These are phyloP conservation scores for Pinguiococcus pyrenoidosus DNA, from an alignment of 108 stramenopile genomes.

Conservation along the genomic window DNA sequence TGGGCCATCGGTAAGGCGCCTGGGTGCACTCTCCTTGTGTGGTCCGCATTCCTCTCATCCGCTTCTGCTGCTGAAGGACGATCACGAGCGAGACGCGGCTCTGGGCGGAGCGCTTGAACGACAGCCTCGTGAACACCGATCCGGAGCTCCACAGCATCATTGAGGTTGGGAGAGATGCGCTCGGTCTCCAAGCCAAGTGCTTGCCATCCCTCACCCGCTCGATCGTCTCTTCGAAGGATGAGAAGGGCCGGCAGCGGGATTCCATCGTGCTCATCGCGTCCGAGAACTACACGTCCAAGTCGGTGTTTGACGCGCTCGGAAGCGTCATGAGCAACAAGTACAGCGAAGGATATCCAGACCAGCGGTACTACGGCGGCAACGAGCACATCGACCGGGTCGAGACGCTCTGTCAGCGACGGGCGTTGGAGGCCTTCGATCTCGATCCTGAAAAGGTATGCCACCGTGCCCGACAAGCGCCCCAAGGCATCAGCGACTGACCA, in stretches of 20 bases:
- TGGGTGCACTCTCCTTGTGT: too few species aligned
- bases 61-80: background rate
- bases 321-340: constrained; percentile 92
- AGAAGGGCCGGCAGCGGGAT: constrained; percentile 79
- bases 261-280: constrained; percentile 66
- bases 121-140: constrained; percentile 64
- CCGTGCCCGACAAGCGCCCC: too few species aligned
- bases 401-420: constrained; percentile 84
- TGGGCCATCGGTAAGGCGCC: too few species aligned
- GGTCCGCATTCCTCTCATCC: background rate
- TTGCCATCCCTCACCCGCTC: too few species aligned
- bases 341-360: constrained; percentile 62
- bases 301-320: constrained; percentile 91
- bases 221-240: too few species aligned
- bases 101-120: constrained; percentile 52
- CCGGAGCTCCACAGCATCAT: constrained; percentile 77
- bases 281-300: constrained; percentile 83
- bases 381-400: constrained; percentile 96
- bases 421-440: constrained; percentile 82
- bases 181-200: too few species aligned
- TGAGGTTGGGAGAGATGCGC: too few species aligned
- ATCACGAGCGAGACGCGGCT: background rate
- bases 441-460: constrained; percentile 61
- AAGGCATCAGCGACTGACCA: too few species aligned
- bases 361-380: constrained; percentile 89